These are phyloP conservation scores for Pyrus pyrifolia DNA, from an alignment of 306 rosid species.

Conservation along the genomic window DNA sequence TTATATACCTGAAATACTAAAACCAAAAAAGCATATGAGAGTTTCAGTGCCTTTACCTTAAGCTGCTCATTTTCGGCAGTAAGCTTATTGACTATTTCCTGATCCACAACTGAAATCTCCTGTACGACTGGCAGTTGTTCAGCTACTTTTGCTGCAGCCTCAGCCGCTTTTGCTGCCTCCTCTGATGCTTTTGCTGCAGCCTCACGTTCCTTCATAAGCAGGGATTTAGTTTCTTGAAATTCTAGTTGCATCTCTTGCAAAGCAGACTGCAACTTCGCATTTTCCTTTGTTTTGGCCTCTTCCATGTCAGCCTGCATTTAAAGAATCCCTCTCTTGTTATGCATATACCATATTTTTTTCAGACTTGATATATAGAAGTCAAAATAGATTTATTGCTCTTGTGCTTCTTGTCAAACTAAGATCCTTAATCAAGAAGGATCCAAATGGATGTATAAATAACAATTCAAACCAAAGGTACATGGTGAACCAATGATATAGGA, in stretches of 20 bases:
- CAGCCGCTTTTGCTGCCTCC: constrained; percentile 1
- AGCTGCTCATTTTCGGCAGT: constrained; percentile 63
- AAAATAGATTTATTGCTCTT: neutral
- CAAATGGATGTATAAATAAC: neutral
- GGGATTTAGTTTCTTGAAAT: constrained; percentile 43
- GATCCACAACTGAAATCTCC: constrained; percentile 47
- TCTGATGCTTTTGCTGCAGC: constrained; percentile 35
- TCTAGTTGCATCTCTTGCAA: constrained; percentile 49
- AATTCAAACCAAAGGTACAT: neutral
- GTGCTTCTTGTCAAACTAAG: neutral
- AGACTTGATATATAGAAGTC: neutral
- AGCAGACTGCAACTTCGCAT: constrained; percentile 52
- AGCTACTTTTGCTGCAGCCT: constrained; percentile 31
- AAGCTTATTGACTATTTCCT: constrained; percentile 46
- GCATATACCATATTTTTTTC: neutral
- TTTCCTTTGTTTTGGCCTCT: constrained; percentile 70
- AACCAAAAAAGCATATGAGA: neutral
- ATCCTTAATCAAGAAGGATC: neutral
- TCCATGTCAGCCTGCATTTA: constrained; percentile 51
- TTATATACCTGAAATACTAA: neutral
- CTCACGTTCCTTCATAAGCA: constrained; percentile 49
- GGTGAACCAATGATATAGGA: neutral
- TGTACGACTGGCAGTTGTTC: constrained; percentile 28
- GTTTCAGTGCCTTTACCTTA: constrained; percentile 37
- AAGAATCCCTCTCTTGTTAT: neutral